phyloP scores from a whole-genome alignment of 257 asterid species.

The Nicotiana attenuata region DNA sequence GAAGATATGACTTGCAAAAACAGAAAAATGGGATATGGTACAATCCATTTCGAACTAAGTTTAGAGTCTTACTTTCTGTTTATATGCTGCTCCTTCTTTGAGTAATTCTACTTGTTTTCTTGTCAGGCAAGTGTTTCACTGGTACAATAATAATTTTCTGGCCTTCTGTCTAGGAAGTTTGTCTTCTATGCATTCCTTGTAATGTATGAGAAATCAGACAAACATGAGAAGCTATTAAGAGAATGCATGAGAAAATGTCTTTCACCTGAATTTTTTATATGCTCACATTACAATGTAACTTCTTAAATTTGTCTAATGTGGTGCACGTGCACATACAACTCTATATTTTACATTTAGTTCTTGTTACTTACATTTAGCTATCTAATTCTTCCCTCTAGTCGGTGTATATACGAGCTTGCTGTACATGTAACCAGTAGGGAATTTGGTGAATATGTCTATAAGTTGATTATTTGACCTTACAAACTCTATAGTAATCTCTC shows the following conservation, averaged over 20 bases:
- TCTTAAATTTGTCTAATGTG: background rate
- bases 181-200: background rate
- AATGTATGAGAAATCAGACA: background rate
- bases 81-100: background rate
- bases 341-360: background rate
- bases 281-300: background rate
- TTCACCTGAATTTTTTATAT: background rate
- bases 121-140: background rate
- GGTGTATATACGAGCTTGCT: background rate
- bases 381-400: background rate
- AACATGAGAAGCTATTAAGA: background rate
- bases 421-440: background rate
- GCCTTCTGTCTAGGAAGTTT: background rate
- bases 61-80: background rate
- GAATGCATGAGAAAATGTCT: background rate
- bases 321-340: background rate
- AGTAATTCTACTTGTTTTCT: background rate
- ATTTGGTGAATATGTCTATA: background rate
- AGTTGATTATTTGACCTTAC: background rate
- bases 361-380: background rate
- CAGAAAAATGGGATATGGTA: background rate
- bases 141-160: background rate
- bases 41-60: background rate
- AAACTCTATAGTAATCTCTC: background rate
- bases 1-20: background rate